Evolutionary conservation across 2,329 filamentous ascomycete genomes (phyloP), one percentile per base, ranked within the genome.

Genomic region (Arachnopeziza araneosa): DNA sequence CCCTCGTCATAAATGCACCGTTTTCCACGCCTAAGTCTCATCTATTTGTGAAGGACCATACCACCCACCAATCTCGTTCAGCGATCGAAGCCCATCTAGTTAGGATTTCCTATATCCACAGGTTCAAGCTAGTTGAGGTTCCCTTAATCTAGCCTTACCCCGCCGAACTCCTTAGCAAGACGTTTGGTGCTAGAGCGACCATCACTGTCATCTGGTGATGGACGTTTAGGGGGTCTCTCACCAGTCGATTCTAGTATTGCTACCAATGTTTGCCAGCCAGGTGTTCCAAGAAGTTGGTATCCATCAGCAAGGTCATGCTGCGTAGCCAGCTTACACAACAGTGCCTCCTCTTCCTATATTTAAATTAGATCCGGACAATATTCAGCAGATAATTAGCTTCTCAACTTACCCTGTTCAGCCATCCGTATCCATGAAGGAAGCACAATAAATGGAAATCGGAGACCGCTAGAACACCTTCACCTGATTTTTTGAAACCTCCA

Each of bases 381-480:
- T 44, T 30, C 1, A 48, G 22, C 21, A 22, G 24, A 50, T 24
- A 19, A 52, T 21, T 21, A 55, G 32, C 22, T 19, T 17, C 12
- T n/a, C 1, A 36, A 53, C 79, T 70, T 78, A 96, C 95, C 86
- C 96, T 91, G 73, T 84, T 91, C 49, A 99, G 80, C 49, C 96
- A 86, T 50, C 86, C 87, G 76, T 96, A 85, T 51, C 84, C 83
- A 70, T 90, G 88, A 61, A 99, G 80, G 76, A 91, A 98, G 75
- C 85, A 89, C n/a, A 99, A 80, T 19, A 98, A 80, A 73, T 99
- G 95, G 74, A 99, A 99, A 75, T 98, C 93, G 7, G 93, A 96
- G 14, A 96, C 81, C 24, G 86, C 84, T 48, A 85, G 79, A 30
- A 88, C 83, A 17, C 84, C 84, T 63, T 84, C 78, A 57, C 79